Percentiles rank a stretch among this genome's conserved stretches.
phyloP scores from a whole-genome alignment of 2,329 filamentous ascomycete species.

The Pseudopithomyces maydicus region DNA sequence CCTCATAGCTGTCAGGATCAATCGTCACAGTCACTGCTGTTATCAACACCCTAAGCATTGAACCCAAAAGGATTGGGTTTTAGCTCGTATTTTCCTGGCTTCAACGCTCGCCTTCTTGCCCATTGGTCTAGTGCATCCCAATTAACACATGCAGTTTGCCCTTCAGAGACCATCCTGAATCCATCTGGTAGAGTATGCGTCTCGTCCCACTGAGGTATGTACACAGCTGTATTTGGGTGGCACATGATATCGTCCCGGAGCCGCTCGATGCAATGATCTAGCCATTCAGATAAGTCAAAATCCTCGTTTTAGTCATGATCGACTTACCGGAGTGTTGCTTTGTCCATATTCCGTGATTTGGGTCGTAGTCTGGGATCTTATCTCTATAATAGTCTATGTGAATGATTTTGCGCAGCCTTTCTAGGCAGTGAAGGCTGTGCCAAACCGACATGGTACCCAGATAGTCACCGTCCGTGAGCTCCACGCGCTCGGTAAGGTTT shows the following conservation, averaged over 20 bases:
- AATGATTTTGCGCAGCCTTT: conserved; percentile 3
- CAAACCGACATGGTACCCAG: conserved; percentile 6
- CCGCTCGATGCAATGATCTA: conserved; percentile 11
- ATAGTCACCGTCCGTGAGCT: conserved; percentile 4
- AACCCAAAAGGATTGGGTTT: background rate
- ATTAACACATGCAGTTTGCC: conserved; percentile 3
- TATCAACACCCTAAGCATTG: background rate
- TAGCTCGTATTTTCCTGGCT: background rate
- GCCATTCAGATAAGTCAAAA: background rate
- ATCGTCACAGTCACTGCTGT: too few species aligned
- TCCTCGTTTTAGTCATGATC: background rate
- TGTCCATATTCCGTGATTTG: background rate
- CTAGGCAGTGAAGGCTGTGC: conserved; percentile 8
- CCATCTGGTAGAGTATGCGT: conserved; percentile 1
- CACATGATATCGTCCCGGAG: conserved; percentile 7
- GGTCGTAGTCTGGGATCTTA: background rate
- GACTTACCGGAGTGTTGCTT: conserved; percentile 3
- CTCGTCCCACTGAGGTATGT: conserved; percentile 2
- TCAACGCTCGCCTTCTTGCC: conserved; percentile 5
- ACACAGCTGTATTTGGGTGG: conserved; percentile 4
- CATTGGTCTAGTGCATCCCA: conserved; percentile 4
- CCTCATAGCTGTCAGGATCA: too few species aligned
- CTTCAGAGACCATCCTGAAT: background rate
- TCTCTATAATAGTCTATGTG: conserved; percentile 4
- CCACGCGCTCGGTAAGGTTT: background rate